Percentiles rank a stretch among this genome's conserved stretches.
Evolutionary conservation across 768 basidiomycete genomes (phyloP).

Genomic region (Hemileccinum impolitum): DNA sequence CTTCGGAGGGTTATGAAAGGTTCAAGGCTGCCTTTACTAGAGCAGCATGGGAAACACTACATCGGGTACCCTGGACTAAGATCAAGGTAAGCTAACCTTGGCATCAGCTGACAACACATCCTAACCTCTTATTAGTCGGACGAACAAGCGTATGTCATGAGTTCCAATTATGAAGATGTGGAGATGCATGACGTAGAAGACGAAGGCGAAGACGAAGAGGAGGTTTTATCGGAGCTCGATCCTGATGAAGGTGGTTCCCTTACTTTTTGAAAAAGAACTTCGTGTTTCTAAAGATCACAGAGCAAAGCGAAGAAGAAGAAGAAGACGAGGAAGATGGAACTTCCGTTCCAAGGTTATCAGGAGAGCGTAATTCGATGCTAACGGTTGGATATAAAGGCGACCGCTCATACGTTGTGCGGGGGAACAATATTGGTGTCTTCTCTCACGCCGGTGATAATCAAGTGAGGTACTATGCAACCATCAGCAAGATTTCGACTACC

Average conservation of each 20-base stretch:
- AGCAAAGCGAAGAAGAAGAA: constrained; percentile 38
- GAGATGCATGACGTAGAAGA: constrained; percentile 81
- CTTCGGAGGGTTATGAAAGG: constrained; percentile 49
- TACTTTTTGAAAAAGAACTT: background rate
- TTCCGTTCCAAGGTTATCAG: constrained; percentile 40
- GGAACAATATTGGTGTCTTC: constrained; percentile 90
- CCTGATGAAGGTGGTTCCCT: constrained; percentile 51
- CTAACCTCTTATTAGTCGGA: constrained; percentile 48
- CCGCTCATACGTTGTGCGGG: constrained; percentile 89
- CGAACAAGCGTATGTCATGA: constrained; percentile 83
- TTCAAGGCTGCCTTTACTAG: constrained; percentile 66
- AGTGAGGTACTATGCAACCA: constrained; percentile 84
- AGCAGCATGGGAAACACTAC: constrained; percentile 77
- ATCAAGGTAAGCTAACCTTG: constrained; percentile 53
- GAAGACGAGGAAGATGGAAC: constrained; percentile 36
- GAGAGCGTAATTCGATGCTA: constrained; percentile 81
- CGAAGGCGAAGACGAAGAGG: constrained; percentile 78
- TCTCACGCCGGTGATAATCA: constrained; percentile 64
- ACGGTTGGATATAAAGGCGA: constrained; percentile 96
- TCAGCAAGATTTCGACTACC: constrained; percentile 74
- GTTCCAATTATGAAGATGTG: constrained; percentile 74
- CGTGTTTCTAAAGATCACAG: constrained; percentile 36
- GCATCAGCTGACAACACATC: background rate
- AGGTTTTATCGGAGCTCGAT: constrained; percentile 66
- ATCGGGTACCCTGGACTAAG: constrained; percentile 73